Evolutionary conservation across 2,329 filamentous ascomycete genomes (phyloP).

Genomic region (Exophiala aquamarina): DNA sequence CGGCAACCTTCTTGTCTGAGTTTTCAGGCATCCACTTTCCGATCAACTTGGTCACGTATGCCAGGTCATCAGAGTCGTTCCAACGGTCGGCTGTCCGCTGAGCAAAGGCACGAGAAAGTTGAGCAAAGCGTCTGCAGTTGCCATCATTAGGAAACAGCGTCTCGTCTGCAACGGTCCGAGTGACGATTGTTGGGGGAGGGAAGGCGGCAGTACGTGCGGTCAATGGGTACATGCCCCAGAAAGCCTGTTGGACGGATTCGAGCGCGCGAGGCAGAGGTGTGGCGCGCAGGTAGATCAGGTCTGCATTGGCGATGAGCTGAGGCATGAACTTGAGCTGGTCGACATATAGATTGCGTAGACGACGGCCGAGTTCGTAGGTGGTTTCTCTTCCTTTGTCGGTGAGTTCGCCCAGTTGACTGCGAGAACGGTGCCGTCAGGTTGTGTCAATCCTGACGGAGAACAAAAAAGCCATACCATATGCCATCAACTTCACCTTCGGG

Average conservation of each 20-base stretch:
- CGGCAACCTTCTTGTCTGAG: constrained; percentile 63
- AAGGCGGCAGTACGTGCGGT: constrained; percentile 52
- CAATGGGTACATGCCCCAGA: constrained; percentile 71
- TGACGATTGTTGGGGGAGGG: constrained; percentile 64
- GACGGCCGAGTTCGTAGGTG: constrained; percentile 66
- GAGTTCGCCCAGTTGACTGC: constrained; percentile 61
- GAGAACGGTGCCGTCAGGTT: background rate
- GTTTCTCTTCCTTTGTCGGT: constrained; percentile 74
- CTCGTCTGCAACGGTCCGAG: constrained; percentile 66
- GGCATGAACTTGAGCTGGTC: constrained; percentile 74
- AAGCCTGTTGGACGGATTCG: constrained; percentile 74
- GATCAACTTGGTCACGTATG: constrained; percentile 73
- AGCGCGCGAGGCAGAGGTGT: constrained; percentile 74
- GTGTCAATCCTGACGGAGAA: constrained; percentile 28
- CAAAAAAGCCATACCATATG: constrained; percentile 74
- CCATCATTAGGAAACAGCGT: constrained; percentile 78
- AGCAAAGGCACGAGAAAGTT: constrained; percentile 69
- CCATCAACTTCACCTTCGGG: constrained; percentile 70
- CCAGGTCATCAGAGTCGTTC: constrained; percentile 78
- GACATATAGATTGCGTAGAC: constrained; percentile 71
- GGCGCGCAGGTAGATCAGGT: constrained; percentile 70
- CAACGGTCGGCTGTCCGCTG: constrained; percentile 69
- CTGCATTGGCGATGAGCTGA: constrained; percentile 51
- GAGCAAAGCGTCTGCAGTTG: constrained; percentile 70
- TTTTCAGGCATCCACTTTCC: constrained; percentile 82